Evolutionary conservation across 495 filamentous ascomycete species (phyloP), one percentile per base, ranked within the genome.

Genomic region (Aspergillus bridgeri): DNA sequence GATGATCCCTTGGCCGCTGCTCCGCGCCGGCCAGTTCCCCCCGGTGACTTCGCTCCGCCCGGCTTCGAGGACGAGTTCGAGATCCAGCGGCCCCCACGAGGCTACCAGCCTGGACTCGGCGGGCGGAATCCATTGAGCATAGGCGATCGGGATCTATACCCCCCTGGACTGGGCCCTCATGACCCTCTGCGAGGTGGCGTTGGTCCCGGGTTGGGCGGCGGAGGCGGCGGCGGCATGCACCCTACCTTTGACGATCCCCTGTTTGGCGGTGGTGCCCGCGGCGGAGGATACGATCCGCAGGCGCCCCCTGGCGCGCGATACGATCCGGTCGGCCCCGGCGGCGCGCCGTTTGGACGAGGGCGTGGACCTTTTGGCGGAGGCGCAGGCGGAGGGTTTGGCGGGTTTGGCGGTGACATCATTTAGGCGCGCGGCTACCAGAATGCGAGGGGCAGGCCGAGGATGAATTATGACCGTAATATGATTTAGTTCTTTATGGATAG

Each of bases 31-130:
- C 89, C 88, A 1, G 70, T 85, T 23, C 92, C 91, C 19, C 71
- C 80, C 1, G 88, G 81, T n/a, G 92, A 92, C 55, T 90, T 95
- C 60, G 81, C 86, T 0, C 90, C 91, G 0, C 94, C 94, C 3
- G 91, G 83, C 19, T 98, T 98, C 64, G 94, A 97, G 58, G 92
- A 98, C 74, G 92, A 96, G 62, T 90, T 89, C 65, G 90, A 98
- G 53, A 80, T 98, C 49, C 82, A 89, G 49, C 77, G 83, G 1
- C 90, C 86, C 2, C 81, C 82, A 0, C 82, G 83, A 18, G 81
- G 82, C 17, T 74, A 67, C 27, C 62, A 75, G 42, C 73, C 65
- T 6, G 71, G 70, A 29, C 66, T 76, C 33, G 81, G 81, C 8
- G 85, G 70, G 6, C 72, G 83, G 23, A 77, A 78, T 23, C 83